Evolutionary conservation across 306 rosid genomes (phyloP).

Genomic region (Canavalia ensiformis): DNA sequence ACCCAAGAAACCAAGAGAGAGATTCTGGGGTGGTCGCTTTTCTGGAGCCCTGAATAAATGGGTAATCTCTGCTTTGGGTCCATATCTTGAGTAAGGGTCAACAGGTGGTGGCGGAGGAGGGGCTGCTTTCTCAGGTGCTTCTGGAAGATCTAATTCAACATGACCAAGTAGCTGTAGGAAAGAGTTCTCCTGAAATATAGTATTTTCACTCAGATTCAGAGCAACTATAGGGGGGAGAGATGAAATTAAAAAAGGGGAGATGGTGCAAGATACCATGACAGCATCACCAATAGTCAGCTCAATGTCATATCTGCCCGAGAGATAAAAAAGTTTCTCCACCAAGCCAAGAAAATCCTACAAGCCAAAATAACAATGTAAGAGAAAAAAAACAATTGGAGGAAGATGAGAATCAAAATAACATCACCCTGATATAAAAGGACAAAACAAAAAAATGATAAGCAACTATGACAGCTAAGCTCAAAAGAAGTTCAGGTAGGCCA

Average conservation of each 20-base stretch:
- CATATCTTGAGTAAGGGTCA: slow-evolving; percentile 81
- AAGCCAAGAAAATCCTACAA: slow-evolving; percentile 59
- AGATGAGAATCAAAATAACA: slow-evolving; percentile 24
- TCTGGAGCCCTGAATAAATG: slow-evolving; percentile 94
- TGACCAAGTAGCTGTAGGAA: slow-evolving; percentile 77
- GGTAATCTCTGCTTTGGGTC: slow-evolving; percentile 87
- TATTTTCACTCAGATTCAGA: slow-evolving; percentile 42
- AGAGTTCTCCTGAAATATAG: slow-evolving; percentile 86
- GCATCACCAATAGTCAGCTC: slow-evolving; percentile 93
- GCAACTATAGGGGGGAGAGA: background rate
- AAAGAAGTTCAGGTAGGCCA: slow-evolving; percentile 3
- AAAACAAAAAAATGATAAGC: slow-evolving; percentile 17
- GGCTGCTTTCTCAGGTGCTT: slow-evolving; percentile 89
- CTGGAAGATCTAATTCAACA: slow-evolving; percentile 93
- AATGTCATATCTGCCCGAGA: slow-evolving; percentile 88
- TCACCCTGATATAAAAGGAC: background rate
- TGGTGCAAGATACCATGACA: slow-evolving; percentile 74
- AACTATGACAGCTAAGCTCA: background rate
- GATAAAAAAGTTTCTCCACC: slow-evolving; percentile 93
- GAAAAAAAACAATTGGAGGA: slow-evolving; percentile 31
- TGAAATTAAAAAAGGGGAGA: slow-evolving; percentile 33
- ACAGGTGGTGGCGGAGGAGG: slow-evolving; percentile 79
- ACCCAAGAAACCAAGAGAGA: slow-evolving; percentile 88
- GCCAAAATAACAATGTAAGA: slow-evolving; percentile 42
- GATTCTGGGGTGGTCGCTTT: slow-evolving; percentile 83